Evolutionary conservation across 768 basidiomycete genomes (phyloP), one percentile per base, ranked within the genome.

Genomic region (Lactifluus pinguis): DNA sequence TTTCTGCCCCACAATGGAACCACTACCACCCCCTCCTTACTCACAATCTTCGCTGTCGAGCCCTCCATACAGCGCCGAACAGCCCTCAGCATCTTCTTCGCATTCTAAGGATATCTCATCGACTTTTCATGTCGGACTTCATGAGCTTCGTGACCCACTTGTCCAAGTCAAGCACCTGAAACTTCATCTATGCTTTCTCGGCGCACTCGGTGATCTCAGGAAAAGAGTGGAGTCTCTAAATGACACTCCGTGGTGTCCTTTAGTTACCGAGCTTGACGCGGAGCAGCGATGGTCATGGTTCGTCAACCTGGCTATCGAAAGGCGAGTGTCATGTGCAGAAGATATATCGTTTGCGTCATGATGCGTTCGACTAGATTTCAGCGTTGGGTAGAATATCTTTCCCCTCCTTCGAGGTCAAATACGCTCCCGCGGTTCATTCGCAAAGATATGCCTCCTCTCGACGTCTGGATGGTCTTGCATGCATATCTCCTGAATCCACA

Each of bases 401-500:
- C 50, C 25, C 69, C 57, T 13, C 61, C 55, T 9, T 52, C 55
- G 49, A 52, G 8, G 66, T 44, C 63, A 65, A 52, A 69, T 66
- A 47, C 48, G 66, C 3, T 73, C 10, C 71, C 68, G 53, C 65
- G 62, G 39, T 59, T 74, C 36, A 29, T 57, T 25, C 58, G 53
- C 4, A 64, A 72, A 11, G 48, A 73, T 15, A 32, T 63, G 45
- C 76, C 76, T 0, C 76, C 76, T 13, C 32, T 74, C 34, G 76
- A 76, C 44, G 76, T 76, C 25, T 72, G 73, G 69, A 75, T 76
- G 75, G 72, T 76, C 19, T 75, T 76, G 72, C 76, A 76, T 19
- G 76, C 75, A 1, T 77, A 77, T 65, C 19, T 74, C 51, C 73
- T 76, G 21, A 74, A 67, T 49, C 76, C 76, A 11, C 67, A 70